A percentile compares a stretch with the other conserved stretches of the same genome.
These are phyloP conservation scores for Lentinula edodes DNA, from an alignment of 768 basidiomycete species.

Conservation along the genomic window DNA sequence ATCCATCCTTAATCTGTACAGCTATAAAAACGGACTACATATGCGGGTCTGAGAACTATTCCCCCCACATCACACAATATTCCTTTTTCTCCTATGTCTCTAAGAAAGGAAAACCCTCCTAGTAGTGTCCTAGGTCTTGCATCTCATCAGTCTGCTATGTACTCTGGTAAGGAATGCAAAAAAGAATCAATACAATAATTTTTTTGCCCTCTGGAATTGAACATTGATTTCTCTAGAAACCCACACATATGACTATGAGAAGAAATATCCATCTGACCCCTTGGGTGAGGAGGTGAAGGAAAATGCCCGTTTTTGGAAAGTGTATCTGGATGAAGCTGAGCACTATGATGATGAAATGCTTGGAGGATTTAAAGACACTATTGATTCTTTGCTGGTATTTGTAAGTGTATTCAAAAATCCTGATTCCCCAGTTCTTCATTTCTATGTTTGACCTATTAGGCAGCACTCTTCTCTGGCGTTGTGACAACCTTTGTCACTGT, in stretches of 20 bases:
- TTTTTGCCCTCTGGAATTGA: too few relatives aligned
- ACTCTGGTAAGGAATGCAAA: too few relatives aligned
- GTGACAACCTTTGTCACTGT: constrained; percentile 17
- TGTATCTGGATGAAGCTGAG: constrained; percentile 4
- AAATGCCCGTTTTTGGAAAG: constrained; percentile 5
- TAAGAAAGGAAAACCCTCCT: too few relatives aligned
- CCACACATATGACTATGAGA: constrained; percentile 4
- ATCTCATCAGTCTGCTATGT: too few relatives aligned
- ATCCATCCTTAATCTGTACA: too few relatives aligned
- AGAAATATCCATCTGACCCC: neutral
- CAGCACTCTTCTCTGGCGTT: constrained; percentile 20
- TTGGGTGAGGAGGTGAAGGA: neutral
- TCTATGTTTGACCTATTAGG: constrained; percentile 1
- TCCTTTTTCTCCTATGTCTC: too few relatives aligned
- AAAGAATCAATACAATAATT: too few relatives aligned
- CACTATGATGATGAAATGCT: constrained; percentile 2
- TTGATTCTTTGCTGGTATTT: constrained; percentile 7
- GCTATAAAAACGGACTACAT: too few relatives aligned
- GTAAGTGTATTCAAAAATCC: neutral
- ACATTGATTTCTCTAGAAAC: too few relatives aligned
- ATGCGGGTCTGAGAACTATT: too few relatives aligned
- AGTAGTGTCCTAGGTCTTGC: too few relatives aligned
- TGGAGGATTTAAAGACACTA: neutral
- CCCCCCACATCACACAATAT: too few relatives aligned
- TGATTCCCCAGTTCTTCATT: neutral